These are phyloP conservation scores for Ceratorhiza oryzae-sativae DNA, from an alignment of 1,284 basidiomycete species.

Conservation along the genomic window DNA sequence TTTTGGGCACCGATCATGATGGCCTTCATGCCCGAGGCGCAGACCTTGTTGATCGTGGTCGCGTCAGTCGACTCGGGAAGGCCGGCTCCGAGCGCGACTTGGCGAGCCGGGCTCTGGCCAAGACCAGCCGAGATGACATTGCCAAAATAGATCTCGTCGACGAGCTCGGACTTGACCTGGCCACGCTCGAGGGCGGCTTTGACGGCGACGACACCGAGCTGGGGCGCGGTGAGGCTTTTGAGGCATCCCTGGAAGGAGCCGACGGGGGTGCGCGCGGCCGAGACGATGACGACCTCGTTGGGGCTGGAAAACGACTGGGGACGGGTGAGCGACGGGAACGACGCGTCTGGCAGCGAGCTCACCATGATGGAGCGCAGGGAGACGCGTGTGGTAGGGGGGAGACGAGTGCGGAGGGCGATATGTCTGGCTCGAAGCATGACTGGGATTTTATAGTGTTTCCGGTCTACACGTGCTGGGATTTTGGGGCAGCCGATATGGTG, in stretches of 20 bases:
- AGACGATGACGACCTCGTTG: slow-evolving; percentile 92
- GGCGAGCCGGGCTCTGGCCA: slow-evolving; percentile 93
- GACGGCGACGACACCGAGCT: slow-evolving; percentile 88
- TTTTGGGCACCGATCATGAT: slow-evolving; percentile 93
- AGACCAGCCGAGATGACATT: slow-evolving; percentile 97
- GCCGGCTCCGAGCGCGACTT: slow-evolving; percentile 89
- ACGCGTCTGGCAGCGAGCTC: slow-evolving; percentile 39
- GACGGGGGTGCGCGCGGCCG: slow-evolving; percentile 93
- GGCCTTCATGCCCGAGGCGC: slow-evolving; percentile 94
- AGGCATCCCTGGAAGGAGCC: slow-evolving; percentile 92
- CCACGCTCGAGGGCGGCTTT: slow-evolving; percentile 87
- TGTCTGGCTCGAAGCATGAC: slow-evolving; percentile 34
- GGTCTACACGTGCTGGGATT: slow-evolving; percentile 30
- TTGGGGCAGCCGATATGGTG: slow-evolving; percentile 37
- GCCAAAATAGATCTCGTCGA: slow-evolving; percentile 97
- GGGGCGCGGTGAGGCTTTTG: slow-evolving; percentile 87
- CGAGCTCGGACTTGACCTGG: slow-evolving; percentile 78
- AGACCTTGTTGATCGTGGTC: slow-evolving; percentile 99
- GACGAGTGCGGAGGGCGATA: slow-evolving; percentile 36
- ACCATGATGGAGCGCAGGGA: slow-evolving; percentile 45
- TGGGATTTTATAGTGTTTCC: slow-evolving; percentile 24
- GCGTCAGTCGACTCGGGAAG: slow-evolving; percentile 88
- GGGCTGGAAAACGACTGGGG: slow-evolving; percentile 53
- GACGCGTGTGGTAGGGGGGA: slow-evolving; percentile 36
- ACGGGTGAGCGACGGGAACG: slow-evolving; percentile 8